A percentile compares a stretch with the other conserved stretches of the same genome.
phyloP scores from a whole-genome alignment of 177 flowering plant species.

The Telopea speciosissima region DNA sequence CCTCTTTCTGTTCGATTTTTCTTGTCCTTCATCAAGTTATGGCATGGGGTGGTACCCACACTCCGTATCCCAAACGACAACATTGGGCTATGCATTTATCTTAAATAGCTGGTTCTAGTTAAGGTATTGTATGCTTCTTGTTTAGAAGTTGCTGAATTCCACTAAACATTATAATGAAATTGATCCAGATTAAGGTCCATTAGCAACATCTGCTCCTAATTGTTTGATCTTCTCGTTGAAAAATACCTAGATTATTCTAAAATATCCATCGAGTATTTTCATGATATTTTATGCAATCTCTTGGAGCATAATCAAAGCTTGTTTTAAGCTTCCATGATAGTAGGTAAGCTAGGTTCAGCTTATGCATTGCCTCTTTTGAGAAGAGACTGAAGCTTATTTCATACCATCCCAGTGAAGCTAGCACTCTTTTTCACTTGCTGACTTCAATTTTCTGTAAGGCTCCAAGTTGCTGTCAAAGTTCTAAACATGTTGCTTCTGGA shows the following conservation, averaged over 20 bases:
- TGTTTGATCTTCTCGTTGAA: neutral
- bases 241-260: too few relatives aligned
- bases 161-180: neutral
- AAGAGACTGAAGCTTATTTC: neutral
- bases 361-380: neutral
- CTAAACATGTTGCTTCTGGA: neutral
- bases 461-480: neutral
- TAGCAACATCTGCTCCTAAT: neutral
- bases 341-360: neutral
- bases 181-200: neutral
- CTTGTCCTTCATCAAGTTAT: neutral
- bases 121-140: neutral
- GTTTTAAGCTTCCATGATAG: neutral
- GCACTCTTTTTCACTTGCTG: neutral
- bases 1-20: conserved; percentile 3
- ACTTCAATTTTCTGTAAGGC: neutral
- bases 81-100: neutral
- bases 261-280: too few relatives aligned
- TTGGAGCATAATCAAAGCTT: neutral
- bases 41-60: too few relatives aligned
- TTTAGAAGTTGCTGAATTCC: neutral
- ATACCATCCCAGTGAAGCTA: neutral
- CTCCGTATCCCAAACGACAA: too few relatives aligned
- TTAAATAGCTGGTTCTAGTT: neutral
- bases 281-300: too few relatives aligned